Conservation (phyloP, 2,329 filamentous ascomycete genomes). For the Fusarium goolgardi region DNA sequence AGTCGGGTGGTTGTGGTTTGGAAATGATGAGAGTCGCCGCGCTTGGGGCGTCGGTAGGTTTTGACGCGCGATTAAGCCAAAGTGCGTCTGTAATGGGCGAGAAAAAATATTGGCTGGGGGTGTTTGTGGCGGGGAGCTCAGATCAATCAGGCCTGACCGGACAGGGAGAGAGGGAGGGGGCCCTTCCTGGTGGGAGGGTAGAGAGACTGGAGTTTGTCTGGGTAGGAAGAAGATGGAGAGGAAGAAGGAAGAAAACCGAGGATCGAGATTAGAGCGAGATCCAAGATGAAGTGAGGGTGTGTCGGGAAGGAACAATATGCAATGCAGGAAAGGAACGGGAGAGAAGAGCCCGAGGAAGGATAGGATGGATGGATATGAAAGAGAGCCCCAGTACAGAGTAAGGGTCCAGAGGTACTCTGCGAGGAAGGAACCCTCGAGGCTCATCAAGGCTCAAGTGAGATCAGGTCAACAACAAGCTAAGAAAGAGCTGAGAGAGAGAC, state of each 20-base stretch:
- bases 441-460: not conserved
- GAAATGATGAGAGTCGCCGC: conserved; percentile 43
- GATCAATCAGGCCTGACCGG: conserved; percentile 37
- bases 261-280: conserved; percentile 42
- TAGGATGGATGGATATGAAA: conserved; percentile 15
- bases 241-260: conserved; percentile 29
- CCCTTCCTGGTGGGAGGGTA: conserved; percentile 20
- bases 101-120: conserved; percentile 39
- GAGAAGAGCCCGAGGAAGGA: conserved; percentile 4
- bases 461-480: conserved; percentile 20
- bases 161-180: conserved; percentile 14
- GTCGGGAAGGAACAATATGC: conserved; percentile 22
- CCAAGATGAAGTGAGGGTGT: conserved; percentile 42
- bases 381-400: not conserved
- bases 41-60: conserved; percentile 48
- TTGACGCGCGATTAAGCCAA: conserved; percentile 50
- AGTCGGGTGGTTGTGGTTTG: conserved; percentile 32
- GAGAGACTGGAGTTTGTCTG: not conserved
- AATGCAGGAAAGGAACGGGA: conserved; percentile 12
- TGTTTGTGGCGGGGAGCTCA: conserved; percentile 47
- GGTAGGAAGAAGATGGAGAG: conserved; percentile 12
- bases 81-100: conserved; percentile 47
- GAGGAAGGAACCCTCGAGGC: conserved; percentile 3
- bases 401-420: conserved; percentile 6
- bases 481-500: conserved; percentile 37